Conservation (phyloP, 2,329 filamentous ascomycete species). For the Colletotrichum sp. region DNA sequence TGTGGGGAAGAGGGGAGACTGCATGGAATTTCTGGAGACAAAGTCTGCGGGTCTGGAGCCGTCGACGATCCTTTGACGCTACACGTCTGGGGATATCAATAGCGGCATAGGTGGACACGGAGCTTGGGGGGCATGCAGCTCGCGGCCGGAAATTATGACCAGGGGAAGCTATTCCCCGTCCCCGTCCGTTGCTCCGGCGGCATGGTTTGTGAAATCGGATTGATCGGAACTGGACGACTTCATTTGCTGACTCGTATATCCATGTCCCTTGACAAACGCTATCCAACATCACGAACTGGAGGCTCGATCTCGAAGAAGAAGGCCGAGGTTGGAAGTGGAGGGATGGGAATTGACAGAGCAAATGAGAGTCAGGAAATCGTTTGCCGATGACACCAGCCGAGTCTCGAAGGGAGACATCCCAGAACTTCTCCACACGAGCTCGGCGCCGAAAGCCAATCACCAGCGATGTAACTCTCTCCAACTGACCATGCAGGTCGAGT, state of each 20-base stretch:
- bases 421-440: slow-evolving; percentile 1
- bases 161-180: background rate
- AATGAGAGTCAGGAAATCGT: slow-evolving; percentile 12
- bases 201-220: background rate
- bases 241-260: background rate
- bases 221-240: background rate
- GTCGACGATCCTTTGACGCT: slow-evolving; percentile 13
- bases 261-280: background rate
- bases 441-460: background rate
- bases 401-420: background rate
- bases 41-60: slow-evolving; percentile 10
- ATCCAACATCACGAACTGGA: background rate
- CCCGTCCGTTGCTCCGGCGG: background rate
- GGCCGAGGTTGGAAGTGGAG: background rate
- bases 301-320: background rate
- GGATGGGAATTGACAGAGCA: slow-evolving; percentile 6
- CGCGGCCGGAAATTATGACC: background rate
- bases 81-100: background rate
- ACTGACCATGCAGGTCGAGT: slow-evolving; percentile 1
- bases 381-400: slow-evolving; percentile 17
- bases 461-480: background rate
- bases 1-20: slow-evolving; percentile 24
- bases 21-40: background rate
- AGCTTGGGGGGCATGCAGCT: background rate
- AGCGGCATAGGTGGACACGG: background rate